Conservation (phyloP, 139 green algal genomes). For the Pleodorina starrii region DNA sequence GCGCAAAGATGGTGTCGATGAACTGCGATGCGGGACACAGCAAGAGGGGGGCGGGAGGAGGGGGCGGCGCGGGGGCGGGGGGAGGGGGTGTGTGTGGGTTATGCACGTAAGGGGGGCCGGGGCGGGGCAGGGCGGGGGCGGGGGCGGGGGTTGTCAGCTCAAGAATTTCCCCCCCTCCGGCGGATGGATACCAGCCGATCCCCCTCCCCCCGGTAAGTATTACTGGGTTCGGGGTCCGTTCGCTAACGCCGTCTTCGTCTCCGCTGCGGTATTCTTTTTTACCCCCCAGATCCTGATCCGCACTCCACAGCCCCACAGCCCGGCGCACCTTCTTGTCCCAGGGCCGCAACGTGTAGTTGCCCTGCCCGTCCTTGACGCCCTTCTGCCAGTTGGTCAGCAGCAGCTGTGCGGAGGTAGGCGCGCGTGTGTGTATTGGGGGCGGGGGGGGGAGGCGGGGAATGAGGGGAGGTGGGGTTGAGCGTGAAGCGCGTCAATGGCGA, state of each 20-base stretch:
- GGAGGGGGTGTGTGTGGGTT: not conserved
- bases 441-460: too few relatives aligned
- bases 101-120: not conserved
- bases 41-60: not conserved
- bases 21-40: constrained; percentile 11
- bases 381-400: constrained; percentile 41
- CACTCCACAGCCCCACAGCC: too few relatives aligned
- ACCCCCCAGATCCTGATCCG: too few relatives aligned
- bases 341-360: constrained; percentile 16
- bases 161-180: not conserved
- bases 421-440: too few relatives aligned
- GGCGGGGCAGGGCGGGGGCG: not conserved
- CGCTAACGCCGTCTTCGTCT: too few relatives aligned
- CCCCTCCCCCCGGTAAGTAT: too few relatives aligned
- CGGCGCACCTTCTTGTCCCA: constrained; percentile 53
- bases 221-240: too few relatives aligned
- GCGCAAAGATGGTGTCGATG: constrained; percentile 50
- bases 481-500: too few relatives aligned
- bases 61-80: too few relatives aligned
- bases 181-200: too few relatives aligned
- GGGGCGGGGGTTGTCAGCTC: not conserved
- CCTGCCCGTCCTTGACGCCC: constrained; percentile 2
- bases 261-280: too few relatives aligned
- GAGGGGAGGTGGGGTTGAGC: too few relatives aligned
- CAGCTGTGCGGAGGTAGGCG: not conserved